Percentiles rank a stretch among this genome's conserved stretches.
These are phyloP conservation scores for Trichosanthes truncata DNA, from an alignment of 306 rosid species.

Conservation along the genomic window DNA sequence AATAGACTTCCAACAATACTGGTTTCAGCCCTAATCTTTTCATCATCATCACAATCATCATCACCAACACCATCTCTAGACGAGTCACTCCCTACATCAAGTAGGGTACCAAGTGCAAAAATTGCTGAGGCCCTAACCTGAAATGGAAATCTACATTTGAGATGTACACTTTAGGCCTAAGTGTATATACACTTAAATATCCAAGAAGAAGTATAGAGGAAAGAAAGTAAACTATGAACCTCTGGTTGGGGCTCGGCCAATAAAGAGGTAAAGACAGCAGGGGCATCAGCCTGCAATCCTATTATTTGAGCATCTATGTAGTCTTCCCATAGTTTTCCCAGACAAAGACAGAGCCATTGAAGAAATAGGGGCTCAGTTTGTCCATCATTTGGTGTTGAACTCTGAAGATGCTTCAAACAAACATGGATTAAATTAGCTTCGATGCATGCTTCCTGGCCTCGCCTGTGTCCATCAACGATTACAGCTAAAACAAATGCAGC, in stretches of 20 bases:
- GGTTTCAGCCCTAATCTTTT: conserved; percentile 70
- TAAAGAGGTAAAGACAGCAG: conserved; percentile 56
- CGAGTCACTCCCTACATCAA: conserved; percentile 68
- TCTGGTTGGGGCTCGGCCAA: conserved; percentile 86
- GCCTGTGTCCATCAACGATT: conserved; percentile 87
- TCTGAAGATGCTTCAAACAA: conserved; percentile 86
- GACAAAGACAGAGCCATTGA: conserved; percentile 97
- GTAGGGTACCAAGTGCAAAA: conserved; percentile 88
- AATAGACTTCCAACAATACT: conserved; percentile 69
- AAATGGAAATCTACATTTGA: conserved; percentile 17
- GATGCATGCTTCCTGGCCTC: conserved; percentile 95
- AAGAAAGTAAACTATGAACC: conserved; percentile 33
- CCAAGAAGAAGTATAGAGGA: conserved; percentile 6
- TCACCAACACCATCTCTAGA: conserved; percentile 64
- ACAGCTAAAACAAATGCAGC: conserved; percentile 98
- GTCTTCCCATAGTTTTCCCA: conserved; percentile 97
- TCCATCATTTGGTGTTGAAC: conserved; percentile 67
- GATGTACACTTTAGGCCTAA: conserved; percentile 4
- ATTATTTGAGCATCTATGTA: conserved; percentile 67
- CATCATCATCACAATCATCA: conserved; percentile 84
- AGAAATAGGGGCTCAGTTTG: conserved; percentile 91
- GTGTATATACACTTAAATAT: conserved; percentile 1
- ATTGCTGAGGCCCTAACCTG: conserved; percentile 99
- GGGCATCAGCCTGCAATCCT: conserved; percentile 76
- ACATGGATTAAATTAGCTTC: conserved; percentile 70